Base-by-base conservation (phyloP, 1,139 yeast genomes). In the Saccharomyces pastorianus region DNA sequence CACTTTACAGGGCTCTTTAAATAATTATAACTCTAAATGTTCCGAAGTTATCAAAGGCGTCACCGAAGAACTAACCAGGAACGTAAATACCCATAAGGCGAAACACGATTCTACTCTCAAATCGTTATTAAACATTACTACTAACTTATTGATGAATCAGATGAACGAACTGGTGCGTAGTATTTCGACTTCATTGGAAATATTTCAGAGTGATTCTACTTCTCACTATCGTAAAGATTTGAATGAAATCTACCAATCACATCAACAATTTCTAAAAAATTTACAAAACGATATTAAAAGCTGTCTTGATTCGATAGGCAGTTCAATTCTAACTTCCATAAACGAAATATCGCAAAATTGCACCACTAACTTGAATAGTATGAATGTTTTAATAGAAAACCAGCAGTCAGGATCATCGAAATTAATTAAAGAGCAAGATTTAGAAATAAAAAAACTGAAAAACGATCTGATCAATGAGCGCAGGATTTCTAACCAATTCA, bases 21-120 rank as follows among this genome's bases (percentile, higher is more conserved):
- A 55, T 1, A 11, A 48, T 0, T 49, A 58, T 5, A 61, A 57
- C 2, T 25, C 11, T 2, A 53, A 51, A 23, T 53, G 51, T 17
- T 46, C 42, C 4, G 20, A 47, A 14, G 49, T 38, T 13, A 51
- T 51, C 1, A 14, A 9, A 9, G 44, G 44, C 8, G 38, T 51
- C 25, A 29, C 17, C 20, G 23, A 48, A 20, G 41, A 29, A 23
- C 13, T 48, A 29, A 17, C 44, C 44, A 11, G 13, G 2, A 38
- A 8, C n/a, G 44, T 38, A 38, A 38, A 38, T n/a, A 17, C 25
- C 20, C 44, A 38, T 38, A 38, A 38, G 20, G n/a, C 20, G 7
- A 38, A 38, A 17, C 44, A 38, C 20, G 44, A 38, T 38, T 38
- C 25, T 38, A 20, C 44, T 14, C 8, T 38, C 26, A 20, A 38